phyloP scores from a whole-genome alignment of 192 early-diverging fungal species.

The Dissophora ornata region DNA sequence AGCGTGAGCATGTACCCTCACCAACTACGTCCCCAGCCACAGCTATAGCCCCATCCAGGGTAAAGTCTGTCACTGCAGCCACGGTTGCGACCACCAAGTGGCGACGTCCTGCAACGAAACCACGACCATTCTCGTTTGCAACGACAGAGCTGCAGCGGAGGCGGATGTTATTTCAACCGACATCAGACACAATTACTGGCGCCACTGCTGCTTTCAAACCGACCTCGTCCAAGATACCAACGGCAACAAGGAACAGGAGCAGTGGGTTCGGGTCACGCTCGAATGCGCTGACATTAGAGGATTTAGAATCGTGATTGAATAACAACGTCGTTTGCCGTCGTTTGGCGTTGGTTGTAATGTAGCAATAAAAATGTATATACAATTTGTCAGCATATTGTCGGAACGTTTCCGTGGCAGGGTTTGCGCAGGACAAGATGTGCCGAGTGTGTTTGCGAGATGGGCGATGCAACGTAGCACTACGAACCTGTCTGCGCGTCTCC shows the following conservation, averaged over 20 bases:
- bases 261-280: background rate
- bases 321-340: no score
- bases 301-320: no score
- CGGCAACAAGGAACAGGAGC: background rate
- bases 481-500: no score
- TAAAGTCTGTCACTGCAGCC: conserved; percentile 3
- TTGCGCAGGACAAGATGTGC: no score
- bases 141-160: conserved; percentile 31
- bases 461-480: no score
- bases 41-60: background rate
- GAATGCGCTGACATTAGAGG: background rate
- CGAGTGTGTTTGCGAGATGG: no score
- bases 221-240: background rate
- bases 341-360: no score
- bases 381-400: no score
- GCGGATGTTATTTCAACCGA: conserved; percentile 14
- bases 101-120: conserved; percentile 36
- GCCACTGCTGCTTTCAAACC: no score
- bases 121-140: conserved; percentile 50
- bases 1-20: background rate
- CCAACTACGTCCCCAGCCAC: background rate
- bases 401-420: no score
- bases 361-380: no score
- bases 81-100: conserved; percentile 31
- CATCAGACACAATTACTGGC: no score